Conservation (phyloP, 106 monocot genomes). For the Dioscorea zingiberensis region DNA sequence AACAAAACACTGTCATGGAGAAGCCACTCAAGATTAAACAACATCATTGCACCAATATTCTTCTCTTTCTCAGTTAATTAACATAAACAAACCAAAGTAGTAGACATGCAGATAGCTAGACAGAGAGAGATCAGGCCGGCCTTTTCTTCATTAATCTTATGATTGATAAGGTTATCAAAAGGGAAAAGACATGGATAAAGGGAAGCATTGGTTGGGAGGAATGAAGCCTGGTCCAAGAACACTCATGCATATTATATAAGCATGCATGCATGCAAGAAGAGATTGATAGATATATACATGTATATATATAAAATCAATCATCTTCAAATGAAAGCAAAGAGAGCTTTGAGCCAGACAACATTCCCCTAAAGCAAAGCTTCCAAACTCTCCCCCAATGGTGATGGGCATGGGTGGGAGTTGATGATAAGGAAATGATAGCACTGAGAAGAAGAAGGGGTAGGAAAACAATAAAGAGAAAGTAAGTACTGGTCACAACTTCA, state of each 20-base stretch:
- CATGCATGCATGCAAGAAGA: neutral
- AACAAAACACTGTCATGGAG: too few species aligned
- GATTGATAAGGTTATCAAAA: neutral
- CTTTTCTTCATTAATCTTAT: too few species aligned
- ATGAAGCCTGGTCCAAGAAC: slow-evolving; percentile 60
- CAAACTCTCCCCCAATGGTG: neutral
- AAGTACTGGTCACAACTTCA: too few species aligned
- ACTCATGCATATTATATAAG: neutral
- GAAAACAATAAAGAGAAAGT: too few species aligned
- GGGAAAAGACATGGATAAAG: neutral
- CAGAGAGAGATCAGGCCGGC: too few species aligned
- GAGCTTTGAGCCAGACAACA: slow-evolving; percentile 7
- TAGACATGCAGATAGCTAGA: too few species aligned
- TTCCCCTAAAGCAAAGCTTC: slow-evolving; percentile 4
- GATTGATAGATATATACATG: too few species aligned
- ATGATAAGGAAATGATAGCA: neutral
- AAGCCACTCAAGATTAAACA: too few species aligned
- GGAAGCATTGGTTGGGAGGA: slow-evolving; percentile 21
- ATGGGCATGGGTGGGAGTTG: neutral
- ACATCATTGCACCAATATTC: too few species aligned
- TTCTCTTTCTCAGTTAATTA: too few species aligned
- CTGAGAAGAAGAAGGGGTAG: too few species aligned
- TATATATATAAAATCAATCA: neutral
- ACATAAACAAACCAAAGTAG: too few species aligned
- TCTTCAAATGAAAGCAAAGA: neutral